A percentile compares a stretch with the other conserved stretches of the same genome.
Evolutionary conservation across 2,329 filamentous ascomycete species (phyloP).

Genomic region (Ceratocystis harringtonii): DNA sequence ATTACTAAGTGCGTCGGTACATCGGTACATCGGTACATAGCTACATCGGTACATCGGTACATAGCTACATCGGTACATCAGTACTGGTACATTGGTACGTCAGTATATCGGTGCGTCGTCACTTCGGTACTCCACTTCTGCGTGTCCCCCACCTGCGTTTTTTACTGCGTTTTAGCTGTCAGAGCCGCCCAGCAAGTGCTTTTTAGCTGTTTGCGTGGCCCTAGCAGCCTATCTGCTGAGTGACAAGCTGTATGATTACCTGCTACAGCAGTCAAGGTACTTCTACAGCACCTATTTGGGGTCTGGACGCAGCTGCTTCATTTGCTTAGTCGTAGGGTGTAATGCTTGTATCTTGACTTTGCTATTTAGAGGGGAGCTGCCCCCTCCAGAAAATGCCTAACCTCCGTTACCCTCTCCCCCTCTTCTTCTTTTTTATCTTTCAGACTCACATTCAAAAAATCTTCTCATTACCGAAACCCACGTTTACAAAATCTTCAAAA

Average conservation of each 20-base stretch:
- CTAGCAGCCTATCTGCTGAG: background rate
- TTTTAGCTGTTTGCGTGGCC: no score
- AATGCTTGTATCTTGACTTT: background rate
- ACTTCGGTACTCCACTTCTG: background rate
- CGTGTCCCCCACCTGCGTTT: background rate
- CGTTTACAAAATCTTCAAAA: slow-evolving; percentile 18
- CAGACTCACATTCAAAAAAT: slow-evolving; percentile 5
- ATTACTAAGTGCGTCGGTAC: background rate
- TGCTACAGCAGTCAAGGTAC: background rate
- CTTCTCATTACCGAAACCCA: slow-evolving; percentile 9
- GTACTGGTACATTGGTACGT: background rate
- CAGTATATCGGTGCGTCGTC: background rate
- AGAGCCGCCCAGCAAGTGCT: no score
- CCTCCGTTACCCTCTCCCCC: slow-evolving; percentile 7
- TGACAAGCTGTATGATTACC: background rate
- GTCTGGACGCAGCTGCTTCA: no score
- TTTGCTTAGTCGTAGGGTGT: no score
- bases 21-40: background rate
- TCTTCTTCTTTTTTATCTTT: slow-evolving; percentile 13
- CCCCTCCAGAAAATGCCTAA: background rate
- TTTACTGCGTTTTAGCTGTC: background rate
- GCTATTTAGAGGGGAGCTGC: background rate
- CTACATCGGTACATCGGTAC: background rate
- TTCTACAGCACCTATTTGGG: no score
- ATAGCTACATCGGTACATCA: background rate